Base-by-base conservation (phyloP, 1,139 yeast species). In the Yamadazyma siamensis region DNA sequence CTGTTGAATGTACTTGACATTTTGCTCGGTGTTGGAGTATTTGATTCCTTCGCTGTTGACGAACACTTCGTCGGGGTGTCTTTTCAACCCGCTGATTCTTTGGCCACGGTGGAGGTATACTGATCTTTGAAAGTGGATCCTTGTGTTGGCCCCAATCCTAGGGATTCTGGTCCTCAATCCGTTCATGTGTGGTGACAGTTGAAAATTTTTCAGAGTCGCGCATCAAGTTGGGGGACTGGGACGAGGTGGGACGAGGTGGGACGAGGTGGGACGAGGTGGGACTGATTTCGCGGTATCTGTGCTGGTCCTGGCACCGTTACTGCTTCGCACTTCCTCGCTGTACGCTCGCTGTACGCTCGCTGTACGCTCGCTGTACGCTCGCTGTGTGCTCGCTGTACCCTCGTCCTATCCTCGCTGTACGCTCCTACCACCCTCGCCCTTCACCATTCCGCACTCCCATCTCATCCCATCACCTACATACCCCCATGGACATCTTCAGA, bases 401-500 rank as follows among this genome's bases (percentile, higher is more conserved):
- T n/a, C n/a, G n/a, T n/a, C n/a, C n/a, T n/a, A n/a, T n/a, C n/a
- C n/a, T n/a, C n/a, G n/a, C n/a, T n/a, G n/a, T n/a, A n/a, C n/a
- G n/a, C n/a, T n/a, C n/a, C n/a, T n/a, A n/a, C n/a, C n/a, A n/a
- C n/a, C n/a, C n/a, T n/a, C n/a, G n/a, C n/a, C n/a, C n/a, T n/a
- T n/a, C n/a, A n/a, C n/a, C n/a, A n/a, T n/a, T n/a, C n/a, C n/a
- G n/a, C n/a, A 26, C 28, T 32, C 35, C 26, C 33, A 32, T 32
- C 33, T 28, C 27, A 26, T 15, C 21, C 12, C 15, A 25, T 11
- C 14, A 21, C 14, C n/a, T n/a, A n/a, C n/a, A n/a, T n/a, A 21
- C 11, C 12, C 6, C 11, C 13, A 89, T 91, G 98, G 98, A 91
- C 62, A 82, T 89, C 42, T 89, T 91, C 54, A 71, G 87, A 47